Conservation (phyloP, 108 stramenopile genomes). For the Pseudonitzschia delicatissima region DNA sequence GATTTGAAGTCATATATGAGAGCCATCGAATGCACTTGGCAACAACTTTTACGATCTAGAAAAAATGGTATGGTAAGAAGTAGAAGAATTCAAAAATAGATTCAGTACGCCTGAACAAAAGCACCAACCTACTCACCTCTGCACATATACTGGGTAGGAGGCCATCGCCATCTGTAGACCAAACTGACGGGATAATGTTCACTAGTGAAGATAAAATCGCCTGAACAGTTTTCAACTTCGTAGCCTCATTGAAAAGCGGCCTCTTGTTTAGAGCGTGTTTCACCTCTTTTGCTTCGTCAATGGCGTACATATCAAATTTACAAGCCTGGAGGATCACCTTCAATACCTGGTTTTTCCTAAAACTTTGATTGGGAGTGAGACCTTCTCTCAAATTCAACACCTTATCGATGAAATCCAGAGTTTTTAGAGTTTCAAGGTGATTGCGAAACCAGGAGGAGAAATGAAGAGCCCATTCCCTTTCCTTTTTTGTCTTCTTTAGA, state of each 20-base stretch:
- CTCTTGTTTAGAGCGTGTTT: slow-evolving; percentile 1
- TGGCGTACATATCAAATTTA: slow-evolving; percentile 22
- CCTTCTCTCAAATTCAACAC: slow-evolving; percentile 8
- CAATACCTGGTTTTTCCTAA: slow-evolving; percentile 35
- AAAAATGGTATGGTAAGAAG: background rate
- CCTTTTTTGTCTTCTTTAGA: slow-evolving; percentile 36
- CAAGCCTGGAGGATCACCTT: slow-evolving; percentile 25
- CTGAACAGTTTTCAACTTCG: background rate
- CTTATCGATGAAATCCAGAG: slow-evolving; percentile 21
- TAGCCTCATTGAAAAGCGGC: background rate
- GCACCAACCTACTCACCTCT: slow-evolving; percentile 24
- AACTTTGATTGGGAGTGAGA: slow-evolving; percentile 17
- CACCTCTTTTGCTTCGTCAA: background rate
- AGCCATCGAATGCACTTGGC: slow-evolving; percentile 25
- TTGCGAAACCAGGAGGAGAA: slow-evolving; percentile 26
- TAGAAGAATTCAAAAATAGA: background rate
- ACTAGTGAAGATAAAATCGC: background rate
- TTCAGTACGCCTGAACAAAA: background rate
- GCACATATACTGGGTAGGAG: slow-evolving; percentile 15
- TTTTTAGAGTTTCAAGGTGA: slow-evolving; percentile 17
- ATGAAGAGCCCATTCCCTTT: slow-evolving; percentile 33
- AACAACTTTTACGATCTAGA: slow-evolving; percentile 13
- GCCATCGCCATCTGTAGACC: slow-evolving; percentile 28
- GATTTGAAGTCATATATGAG: background rate
- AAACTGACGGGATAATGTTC: slow-evolving; percentile 14